Percentiles rank a stretch among this genome's conserved stretches.
Evolutionary conservation across 2,329 filamentous ascomycete species (phyloP).

Genomic region (Aureobasidium sp.): DNA sequence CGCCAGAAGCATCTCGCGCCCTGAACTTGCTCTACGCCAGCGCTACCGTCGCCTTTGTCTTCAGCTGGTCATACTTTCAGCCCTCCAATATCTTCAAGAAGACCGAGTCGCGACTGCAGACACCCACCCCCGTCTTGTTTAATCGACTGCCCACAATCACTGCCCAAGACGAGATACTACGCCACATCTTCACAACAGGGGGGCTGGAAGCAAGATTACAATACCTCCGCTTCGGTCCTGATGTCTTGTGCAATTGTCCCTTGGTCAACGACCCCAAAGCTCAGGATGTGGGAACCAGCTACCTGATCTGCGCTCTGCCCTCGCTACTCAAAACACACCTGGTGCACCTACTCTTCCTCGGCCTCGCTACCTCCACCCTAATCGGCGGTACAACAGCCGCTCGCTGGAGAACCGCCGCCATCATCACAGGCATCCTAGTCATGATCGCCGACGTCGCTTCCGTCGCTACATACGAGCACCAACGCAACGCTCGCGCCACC

Average conservation of each 20-base stretch:
- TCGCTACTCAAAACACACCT: slow-evolving; percentile 71
- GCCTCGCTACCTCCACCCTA: slow-evolving; percentile 62
- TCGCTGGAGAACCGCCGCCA: slow-evolving; percentile 65
- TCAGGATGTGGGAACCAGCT: slow-evolving; percentile 49
- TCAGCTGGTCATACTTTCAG: slow-evolving; percentile 59
- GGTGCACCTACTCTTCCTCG: slow-evolving; percentile 64
- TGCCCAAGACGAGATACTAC: slow-evolving; percentile 56
- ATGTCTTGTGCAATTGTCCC: slow-evolving; percentile 64
- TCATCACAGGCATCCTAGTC: slow-evolving; percentile 26
- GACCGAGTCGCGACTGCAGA: slow-evolving; percentile 77
- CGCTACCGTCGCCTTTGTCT: slow-evolving; percentile 46
- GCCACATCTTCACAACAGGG: slow-evolving; percentile 58
- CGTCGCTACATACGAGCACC: slow-evolving; percentile 58
- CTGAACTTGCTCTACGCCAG: slow-evolving; percentile 54
- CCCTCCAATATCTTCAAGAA: slow-evolving; percentile 74
- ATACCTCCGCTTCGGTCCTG: slow-evolving; percentile 77
- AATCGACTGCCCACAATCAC: slow-evolving; percentile 60
- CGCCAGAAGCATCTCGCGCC: slow-evolving; percentile 48
- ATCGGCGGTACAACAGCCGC: slow-evolving; percentile 57
- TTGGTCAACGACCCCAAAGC: slow-evolving; percentile 55
- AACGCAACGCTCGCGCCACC: slow-evolving; percentile 55
- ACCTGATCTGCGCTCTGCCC: slow-evolving; percentile 75
- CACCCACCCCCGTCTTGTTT: slow-evolving; percentile 78
- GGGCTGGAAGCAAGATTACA: slow-evolving; percentile 63
- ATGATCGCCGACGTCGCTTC: slow-evolving; percentile 43